phyloP scores from a whole-genome alignment of 306 rosid genomes.

The Malus domestica region DNA sequence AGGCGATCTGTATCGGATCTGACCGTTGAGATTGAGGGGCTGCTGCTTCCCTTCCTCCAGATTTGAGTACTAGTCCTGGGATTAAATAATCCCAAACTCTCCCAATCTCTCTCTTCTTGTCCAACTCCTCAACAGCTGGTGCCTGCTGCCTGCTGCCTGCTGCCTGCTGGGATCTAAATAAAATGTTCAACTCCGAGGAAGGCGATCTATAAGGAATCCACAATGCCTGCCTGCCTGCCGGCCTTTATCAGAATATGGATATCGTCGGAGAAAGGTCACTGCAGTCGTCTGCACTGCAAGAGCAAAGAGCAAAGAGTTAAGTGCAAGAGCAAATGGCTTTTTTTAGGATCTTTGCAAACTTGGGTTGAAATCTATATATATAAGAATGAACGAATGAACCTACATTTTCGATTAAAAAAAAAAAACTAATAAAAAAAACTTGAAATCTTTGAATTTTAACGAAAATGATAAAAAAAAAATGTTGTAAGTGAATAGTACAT shows the following conservation, averaged over 20 bases:
- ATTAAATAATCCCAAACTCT: constrained; percentile 3
- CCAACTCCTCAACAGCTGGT: neutral
- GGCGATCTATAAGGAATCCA: neutral
- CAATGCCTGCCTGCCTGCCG: neutral
- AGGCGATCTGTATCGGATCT: constrained; percentile 96
- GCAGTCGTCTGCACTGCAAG: neutral
- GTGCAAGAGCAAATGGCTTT: neutral
- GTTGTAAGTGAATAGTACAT: too few relatives aligned
- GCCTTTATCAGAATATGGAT: neutral
- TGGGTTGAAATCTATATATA: neutral
- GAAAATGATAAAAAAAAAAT: too few relatives aligned
- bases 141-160: neutral
- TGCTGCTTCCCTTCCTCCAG: constrained; percentile 67
- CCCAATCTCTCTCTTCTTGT: neutral
- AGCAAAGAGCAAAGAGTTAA: neutral
- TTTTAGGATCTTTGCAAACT: neutral
- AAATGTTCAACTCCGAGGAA: too few relatives aligned
- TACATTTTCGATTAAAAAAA: neutral
- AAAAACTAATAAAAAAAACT: too few relatives aligned
- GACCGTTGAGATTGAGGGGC: constrained; percentile 66
- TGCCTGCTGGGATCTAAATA: neutral
- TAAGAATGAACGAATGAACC: neutral
- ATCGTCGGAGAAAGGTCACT: neutral
- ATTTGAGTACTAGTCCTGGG: constrained; percentile 5
- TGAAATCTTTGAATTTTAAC: too few relatives aligned